phyloP scores from a whole-genome alignment of 371 early-diverging fungal genomes.

The Mortierella sp. region DNA sequence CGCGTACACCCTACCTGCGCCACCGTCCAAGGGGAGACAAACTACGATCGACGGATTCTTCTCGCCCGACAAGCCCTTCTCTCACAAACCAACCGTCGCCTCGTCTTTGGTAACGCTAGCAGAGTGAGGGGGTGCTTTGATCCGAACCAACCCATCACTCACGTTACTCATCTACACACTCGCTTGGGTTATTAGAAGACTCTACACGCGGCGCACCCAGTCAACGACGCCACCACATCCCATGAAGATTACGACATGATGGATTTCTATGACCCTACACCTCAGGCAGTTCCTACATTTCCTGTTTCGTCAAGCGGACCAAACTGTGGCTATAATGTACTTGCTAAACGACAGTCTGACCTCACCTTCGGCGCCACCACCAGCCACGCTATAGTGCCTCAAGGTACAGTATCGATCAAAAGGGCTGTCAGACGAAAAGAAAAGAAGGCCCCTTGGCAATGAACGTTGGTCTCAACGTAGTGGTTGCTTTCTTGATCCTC shows the following conservation, averaged over 20 bases:
- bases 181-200: no score
- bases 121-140: background rate
- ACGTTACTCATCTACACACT: no score
- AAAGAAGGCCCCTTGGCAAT: no score
- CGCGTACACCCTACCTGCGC: background rate
- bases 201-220: background rate
- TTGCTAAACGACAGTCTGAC: background rate
- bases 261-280: background rate
- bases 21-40: constrained; percentile 7
- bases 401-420: no score
- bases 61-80: constrained; percentile 10
- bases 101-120: no score
- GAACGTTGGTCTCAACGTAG: no score
- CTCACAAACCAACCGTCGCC: background rate
- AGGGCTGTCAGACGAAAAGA: no score
- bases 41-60: constrained; percentile 21
- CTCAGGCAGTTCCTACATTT: constrained; percentile 15
- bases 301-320: background rate
- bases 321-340: background rate
- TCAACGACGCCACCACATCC: background rate
- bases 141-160: no score
- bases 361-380: no score
- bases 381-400: no score
- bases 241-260: background rate
- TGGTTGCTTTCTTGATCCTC: no score